These are phyloP conservation scores for Rhizopogon vesiculosus DNA, from an alignment of 768 basidiomycete species.

Conservation along the genomic window DNA sequence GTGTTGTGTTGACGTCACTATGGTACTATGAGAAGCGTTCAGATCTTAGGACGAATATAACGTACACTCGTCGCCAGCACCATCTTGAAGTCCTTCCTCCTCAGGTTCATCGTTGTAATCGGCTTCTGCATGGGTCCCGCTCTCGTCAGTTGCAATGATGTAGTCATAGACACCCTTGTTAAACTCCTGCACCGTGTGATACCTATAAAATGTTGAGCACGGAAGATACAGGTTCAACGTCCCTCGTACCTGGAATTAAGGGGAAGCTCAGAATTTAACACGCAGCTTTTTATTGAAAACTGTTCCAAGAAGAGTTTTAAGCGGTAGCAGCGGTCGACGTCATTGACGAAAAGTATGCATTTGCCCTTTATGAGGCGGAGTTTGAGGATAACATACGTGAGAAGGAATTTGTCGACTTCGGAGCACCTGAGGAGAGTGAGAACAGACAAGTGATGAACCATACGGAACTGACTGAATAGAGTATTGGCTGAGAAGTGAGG, in stretches of 20 bases:
- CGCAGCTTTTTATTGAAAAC: conserved; percentile 94
- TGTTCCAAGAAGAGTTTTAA: conserved; percentile 98
- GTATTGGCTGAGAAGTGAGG: conserved; percentile 80
- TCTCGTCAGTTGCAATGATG: conserved; percentile 96
- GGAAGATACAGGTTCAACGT: not conserved
- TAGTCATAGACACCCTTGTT: conserved; percentile 99
- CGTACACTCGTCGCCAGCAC: conserved; percentile 27
- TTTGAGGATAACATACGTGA: conserved; percentile 94
- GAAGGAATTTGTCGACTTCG: conserved; percentile 95
- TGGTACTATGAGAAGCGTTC: conserved; percentile 13
- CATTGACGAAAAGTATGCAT: conserved; percentile 95
- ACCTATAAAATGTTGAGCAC: conserved; percentile 40
- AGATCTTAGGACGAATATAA: not conserved
- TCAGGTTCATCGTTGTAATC: conserved; percentile 45
- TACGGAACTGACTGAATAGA: conserved; percentile 55
- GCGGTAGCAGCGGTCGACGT: conserved; percentile 90
- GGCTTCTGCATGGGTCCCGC: conserved; percentile 46
- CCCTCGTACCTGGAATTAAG: conserved; percentile 74
- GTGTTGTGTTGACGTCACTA: conserved; percentile 56
- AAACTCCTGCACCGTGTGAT: conserved; percentile 97
- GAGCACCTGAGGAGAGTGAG: conserved; percentile 51
- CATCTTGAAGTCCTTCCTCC: conserved; percentile 13
- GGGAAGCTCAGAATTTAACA: conserved; percentile 93
- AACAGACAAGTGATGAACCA: not conserved
- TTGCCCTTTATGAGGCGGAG: conserved; percentile 94